Evolutionary conservation across 352 stramenopile species (phyloP), one percentile per base, ranked within the genome.

Genomic region (Thalassiosira mediterranea): DNA sequence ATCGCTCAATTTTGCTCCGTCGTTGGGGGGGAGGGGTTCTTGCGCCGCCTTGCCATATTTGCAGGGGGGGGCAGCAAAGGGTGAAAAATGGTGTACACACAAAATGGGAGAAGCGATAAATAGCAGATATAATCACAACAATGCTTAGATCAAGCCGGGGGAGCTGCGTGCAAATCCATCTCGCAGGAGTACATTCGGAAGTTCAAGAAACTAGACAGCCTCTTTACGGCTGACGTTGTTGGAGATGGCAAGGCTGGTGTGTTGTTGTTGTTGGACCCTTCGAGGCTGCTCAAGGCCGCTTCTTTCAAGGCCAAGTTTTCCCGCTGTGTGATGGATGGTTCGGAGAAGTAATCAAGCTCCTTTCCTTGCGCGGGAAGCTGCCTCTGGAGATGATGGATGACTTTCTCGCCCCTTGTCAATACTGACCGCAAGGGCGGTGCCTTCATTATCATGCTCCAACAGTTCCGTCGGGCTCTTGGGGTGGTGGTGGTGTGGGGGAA

Each of bases 191-290:
- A 71, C 19, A 1, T n/a, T 2, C 3, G 3, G 10, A 71, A 71
- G 44, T 63, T 62, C 51, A 40, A 63, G 31, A 62, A 49, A 7
- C 61, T 71, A 2, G 61, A 71, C 25, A 26, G 42, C 31, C 1
- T 63, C 19, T 71, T 71, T 64, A 46, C 38, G 2, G 1, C 42
- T 1, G 58, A 67, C 21, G 42, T 40, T 21, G 38, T 56, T 3
- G 37, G 58, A 32, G 58, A 40, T 8, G 37, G 58, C 10, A 54
- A 47, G 15, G 37, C 32, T 15, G 25, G 13, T 23, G n/a, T n/a
- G n/a, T n/a, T n/a, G n/a, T n/a, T n/a, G 26, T 71, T 3, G 37
- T 63, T 23, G 61, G 61, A 21, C 48, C 48, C 34, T 71, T 53
- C 1, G 7, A 48, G 26, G 49, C 25, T 2, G 61, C 61, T 31